Evolutionary conservation across 2,329 filamentous ascomycete genomes (phyloP).

Genomic region (Pestalotiopsis sp.): DNA sequence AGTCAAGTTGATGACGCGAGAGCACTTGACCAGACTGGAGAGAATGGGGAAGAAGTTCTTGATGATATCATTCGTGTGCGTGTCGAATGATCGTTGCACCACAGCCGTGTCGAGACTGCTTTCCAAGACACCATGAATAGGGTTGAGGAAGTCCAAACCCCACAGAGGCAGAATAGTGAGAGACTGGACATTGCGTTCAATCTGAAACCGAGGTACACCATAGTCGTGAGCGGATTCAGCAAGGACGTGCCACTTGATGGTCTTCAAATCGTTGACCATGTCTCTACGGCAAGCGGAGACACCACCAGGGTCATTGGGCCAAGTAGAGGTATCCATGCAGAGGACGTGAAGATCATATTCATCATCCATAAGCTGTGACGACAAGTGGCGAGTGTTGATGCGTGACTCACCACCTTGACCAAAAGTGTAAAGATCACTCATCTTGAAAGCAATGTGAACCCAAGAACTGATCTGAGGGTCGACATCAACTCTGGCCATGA

Average conservation of each 20-base stretch:
- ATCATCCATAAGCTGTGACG: slow-evolving; percentile 1
- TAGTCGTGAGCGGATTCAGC: slow-evolving; percentile 11
- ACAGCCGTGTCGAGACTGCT: slow-evolving; percentile 6
- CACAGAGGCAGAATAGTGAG: slow-evolving; percentile 9
- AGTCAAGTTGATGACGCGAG: background rate
- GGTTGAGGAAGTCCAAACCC: slow-evolving; percentile 11
- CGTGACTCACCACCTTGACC: background rate
- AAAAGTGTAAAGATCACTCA: background rate
- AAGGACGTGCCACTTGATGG: slow-evolving; percentile 12
- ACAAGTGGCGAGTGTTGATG: slow-evolving; percentile 9
- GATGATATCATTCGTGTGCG: background rate
- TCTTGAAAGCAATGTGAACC: slow-evolving; percentile 8
- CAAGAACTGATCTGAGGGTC: slow-evolving; percentile 9
- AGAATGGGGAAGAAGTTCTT: slow-evolving; percentile 8
- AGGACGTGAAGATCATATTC: slow-evolving; percentile 9
- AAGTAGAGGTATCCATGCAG: slow-evolving; percentile 11
- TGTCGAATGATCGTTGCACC: slow-evolving; percentile 1
- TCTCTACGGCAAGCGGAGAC: slow-evolving; percentile 7
- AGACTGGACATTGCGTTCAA: slow-evolving; percentile 12
- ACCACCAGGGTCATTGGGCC: slow-evolving; percentile 11
- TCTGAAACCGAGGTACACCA: slow-evolving; percentile 10
- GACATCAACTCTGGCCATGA: slow-evolving; percentile 9
- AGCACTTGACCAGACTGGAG: slow-evolving; percentile 1
- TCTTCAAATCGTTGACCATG: slow-evolving; percentile 10
- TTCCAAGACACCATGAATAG: slow-evolving; percentile 4